Base-by-base conservation (phyloP, 176 grass and related monocot species). In the Areca catechu region DNA sequence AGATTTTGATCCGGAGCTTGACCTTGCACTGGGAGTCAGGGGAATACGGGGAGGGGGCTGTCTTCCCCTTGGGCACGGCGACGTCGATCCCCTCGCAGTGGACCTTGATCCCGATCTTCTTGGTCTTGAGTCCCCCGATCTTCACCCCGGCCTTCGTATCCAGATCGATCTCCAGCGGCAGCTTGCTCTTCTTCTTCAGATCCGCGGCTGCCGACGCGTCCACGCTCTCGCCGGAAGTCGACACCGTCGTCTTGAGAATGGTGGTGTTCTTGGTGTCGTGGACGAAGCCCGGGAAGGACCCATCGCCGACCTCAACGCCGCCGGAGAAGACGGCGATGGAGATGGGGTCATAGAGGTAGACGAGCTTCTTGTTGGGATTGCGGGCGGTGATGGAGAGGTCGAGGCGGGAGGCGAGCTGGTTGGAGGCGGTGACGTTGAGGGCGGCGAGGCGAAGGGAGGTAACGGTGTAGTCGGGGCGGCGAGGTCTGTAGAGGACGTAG, bases 361-460 rank as follows among this genome's bases (percentile, higher is more conserved):
- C 14, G 48, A 65, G 48, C 48, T 65, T 65, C 22, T 65, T 65
- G 62, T 65, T 65, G 47, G 62, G 62, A 37, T 65, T 65, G 48
- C 48, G 62, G 21, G 22, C 48, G 62, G 62, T 65, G 48, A 65
- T 19, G 3, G 49, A 50, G 48, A 65, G 22, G 48, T 65, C 48
- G 62, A 65, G 1, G 21, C 48, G 48, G 48, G 62, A 50, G 62
- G 48, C n/a, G 22, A 65, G 48, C 2, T 17, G 48, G 15, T 49
- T 49, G 34, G 48, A 21, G 21, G 62, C 16, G 48, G 62, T 50
- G 21, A 65, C 48, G 62, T 65, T 50, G 62, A 65, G 62, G 15
- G 62, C 47, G 5, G 62, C 48, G 48, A 65, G 16, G 48, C 48
- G 62, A 16, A 65, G 4, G 20, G 21, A 15, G 48, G 62, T 24